Evolutionary conservation across 129 eudicot genomes (phyloP), one percentile per base, ranked within the genome.

Genomic region (Pseudognaphalium luteoalbum): DNA sequence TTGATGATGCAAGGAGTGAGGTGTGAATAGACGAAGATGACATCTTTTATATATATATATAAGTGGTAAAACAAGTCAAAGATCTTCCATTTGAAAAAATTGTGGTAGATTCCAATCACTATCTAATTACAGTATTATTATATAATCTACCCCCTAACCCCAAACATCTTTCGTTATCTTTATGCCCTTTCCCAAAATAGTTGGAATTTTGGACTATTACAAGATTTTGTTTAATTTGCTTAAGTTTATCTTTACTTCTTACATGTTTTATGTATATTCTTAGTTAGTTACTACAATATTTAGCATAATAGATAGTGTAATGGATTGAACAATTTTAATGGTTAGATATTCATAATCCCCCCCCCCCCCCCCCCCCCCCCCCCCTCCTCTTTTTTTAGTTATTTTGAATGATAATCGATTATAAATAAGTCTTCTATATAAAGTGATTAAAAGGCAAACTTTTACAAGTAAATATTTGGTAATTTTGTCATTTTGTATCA

Each of bases 101-200:
- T 51, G 66, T 66, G 80, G 83, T 80, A 74, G 80, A 80, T 80
- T 67, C 70, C 83, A 58, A 30, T 80, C 80, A 80, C 71, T 54
- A 70, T 58, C 80, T 67, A 70, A 19, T 52, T 35, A 25, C 28
- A 25, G 28, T 25, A 39, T 20, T 70, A 58, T 58, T 21, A 21
- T 21, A 21, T 39, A 66, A 28, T 68, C 70, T 58, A 80, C 76
- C 64, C 25, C 80, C 71, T 32, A 59, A 74, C 59, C 71, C 59
- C 60, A 58, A 51, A 80, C 80, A 80, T 7, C 52, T 50, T 74
- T 42, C 70, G 47, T 42, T 60, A 66, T 74, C 71, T 22, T 62
- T 68, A 54, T 54, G 74, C 22, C 9, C 11, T 63, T 61, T 64
- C 60, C 73, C 77, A 35, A 72, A 41, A 72, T 20, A 64, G 21